phyloP scores from a whole-genome alignment of 305 asterid genomes.

The Coffea humblotiana region DNA sequence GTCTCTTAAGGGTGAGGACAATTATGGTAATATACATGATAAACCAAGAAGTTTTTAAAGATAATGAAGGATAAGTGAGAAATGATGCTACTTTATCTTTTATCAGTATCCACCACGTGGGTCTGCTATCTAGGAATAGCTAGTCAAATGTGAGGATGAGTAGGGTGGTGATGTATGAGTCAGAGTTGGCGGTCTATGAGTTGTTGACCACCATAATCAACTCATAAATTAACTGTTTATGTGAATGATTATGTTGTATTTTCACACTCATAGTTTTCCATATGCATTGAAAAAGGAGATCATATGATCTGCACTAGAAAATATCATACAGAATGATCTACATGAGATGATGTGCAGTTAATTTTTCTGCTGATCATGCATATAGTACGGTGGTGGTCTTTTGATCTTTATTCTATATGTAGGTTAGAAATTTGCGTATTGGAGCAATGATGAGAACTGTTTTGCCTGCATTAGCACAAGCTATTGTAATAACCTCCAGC shows the following conservation, averaged over 20 bases:
- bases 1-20: background rate
- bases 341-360: background rate
- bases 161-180: background rate
- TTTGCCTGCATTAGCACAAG: slow-evolving; percentile 95
- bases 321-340: background rate
- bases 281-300: background rate
- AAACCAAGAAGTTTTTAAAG: background rate
- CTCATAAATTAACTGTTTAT: too few species aligned
- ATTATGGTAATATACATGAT: background rate
- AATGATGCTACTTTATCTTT: background rate
- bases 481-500: slow-evolving; percentile 58
- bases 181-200: too few species aligned
- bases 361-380: background rate
- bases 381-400: background rate
- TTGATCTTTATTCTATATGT: slow-evolving; percentile 17
- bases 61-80: background rate
- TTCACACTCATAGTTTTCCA: background rate
- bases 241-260: background rate
- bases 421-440: slow-evolving; percentile 91
- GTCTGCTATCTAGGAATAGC: background rate
- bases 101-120: background rate
- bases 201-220: too few species aligned
- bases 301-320: background rate
- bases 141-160: background rate
- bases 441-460: slow-evolving; percentile 94